These are phyloP conservation scores for Mycena filopes DNA, from an alignment of 768 basidiomycete genomes.

Conservation along the genomic window DNA sequence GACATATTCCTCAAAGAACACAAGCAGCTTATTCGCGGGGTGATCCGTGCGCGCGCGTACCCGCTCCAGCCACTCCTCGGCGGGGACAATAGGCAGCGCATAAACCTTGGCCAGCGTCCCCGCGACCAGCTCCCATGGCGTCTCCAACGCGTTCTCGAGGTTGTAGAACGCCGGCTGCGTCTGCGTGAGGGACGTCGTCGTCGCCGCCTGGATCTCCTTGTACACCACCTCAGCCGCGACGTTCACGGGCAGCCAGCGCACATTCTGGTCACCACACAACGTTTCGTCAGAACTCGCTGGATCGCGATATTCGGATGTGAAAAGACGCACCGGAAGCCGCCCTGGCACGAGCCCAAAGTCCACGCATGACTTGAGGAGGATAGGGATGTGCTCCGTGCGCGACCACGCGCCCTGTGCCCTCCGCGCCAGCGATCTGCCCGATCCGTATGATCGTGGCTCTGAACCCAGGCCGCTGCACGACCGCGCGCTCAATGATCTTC, in stretches of 20 bases:
- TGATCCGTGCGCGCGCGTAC: slow-evolving; percentile 7
- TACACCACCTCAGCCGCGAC: slow-evolving; percentile 23
- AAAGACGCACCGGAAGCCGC: slow-evolving; percentile 3
- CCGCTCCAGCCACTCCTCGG: slow-evolving; percentile 5
- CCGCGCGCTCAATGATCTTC: slow-evolving; percentile 21
- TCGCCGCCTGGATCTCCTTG: slow-evolving; percentile 2
- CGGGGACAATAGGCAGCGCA: slow-evolving; percentile 13
- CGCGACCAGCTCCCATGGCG: slow-evolving; percentile 7
- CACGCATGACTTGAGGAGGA: slow-evolving; percentile 15
- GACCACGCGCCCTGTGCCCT: slow-evolving; percentile 25
- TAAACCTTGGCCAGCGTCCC: neutral
- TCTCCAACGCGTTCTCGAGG: slow-evolving; percentile 11
- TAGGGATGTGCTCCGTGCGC: slow-evolving; percentile 20
- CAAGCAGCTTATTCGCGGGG: slow-evolving; percentile 14
- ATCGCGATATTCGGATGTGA: neutral
- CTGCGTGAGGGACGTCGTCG: neutral
- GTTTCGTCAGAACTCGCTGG: neutral
- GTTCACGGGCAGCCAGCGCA: slow-evolving; percentile 28
- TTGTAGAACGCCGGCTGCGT: slow-evolving; percentile 11
- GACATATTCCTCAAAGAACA: slow-evolving; percentile 19
- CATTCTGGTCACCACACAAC: slow-evolving; percentile 3
- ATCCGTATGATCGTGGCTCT: slow-evolving; percentile 17
- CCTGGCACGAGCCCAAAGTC: slow-evolving; percentile 23
- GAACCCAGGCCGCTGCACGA: slow-evolving; percentile 6
- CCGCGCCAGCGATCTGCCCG: slow-evolving; percentile 19